These are phyloP conservation scores for Pythium diclinum DNA, from an alignment of 352 stramenopile genomes.

Conservation along the genomic window DNA sequence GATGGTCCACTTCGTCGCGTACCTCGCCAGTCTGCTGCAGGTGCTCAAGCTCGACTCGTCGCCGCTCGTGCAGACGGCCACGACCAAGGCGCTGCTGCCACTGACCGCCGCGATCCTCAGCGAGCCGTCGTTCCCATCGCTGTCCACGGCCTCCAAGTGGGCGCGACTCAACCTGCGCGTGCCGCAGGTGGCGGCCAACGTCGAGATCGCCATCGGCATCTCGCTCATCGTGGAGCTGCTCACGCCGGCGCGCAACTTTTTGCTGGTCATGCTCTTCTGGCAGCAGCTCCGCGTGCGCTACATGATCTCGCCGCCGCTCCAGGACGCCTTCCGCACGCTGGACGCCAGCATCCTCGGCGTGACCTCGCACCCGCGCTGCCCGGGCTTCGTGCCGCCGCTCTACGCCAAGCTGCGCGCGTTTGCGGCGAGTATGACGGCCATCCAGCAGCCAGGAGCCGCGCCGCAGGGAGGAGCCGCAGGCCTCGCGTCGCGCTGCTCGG, in stretches of 20 bases:
- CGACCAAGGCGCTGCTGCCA: conserved; percentile 50
- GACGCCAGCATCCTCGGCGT: conserved; percentile 59
- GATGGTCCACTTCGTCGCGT: conserved; percentile 72
- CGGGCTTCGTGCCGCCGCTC: conserved; percentile 39
- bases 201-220: conserved; percentile 83
- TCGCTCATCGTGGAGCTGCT: conserved; percentile 81
- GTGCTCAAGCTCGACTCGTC: conserved; percentile 45
- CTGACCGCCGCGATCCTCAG: conserved; percentile 58
- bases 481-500: conserved; percentile 45
- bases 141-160: conserved; percentile 70
- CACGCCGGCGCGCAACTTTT: conserved; percentile 78
- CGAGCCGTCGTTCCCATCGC: conserved; percentile 50
- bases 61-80: conserved; percentile 42
- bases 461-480: conserved; percentile 21
- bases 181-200: conserved; percentile 67
- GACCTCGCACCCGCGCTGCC: conserved; percentile 68
- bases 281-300: conserved; percentile 89
- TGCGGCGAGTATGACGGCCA: conserved; percentile 63
- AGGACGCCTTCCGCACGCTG: conserved; percentile 75
- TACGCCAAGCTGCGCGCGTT: conserved; percentile 79
- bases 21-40: conserved; percentile 54
- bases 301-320: conserved; percentile 87
- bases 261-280: conserved; percentile 88
- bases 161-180: conserved; percentile 78
- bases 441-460: conserved; percentile 36